A percentile compares a stretch with the other conserved stretches of the same genome.
phyloP scores from a whole-genome alignment of 2,329 filamentous ascomycete genomes.

The Juglanconis oblonga region DNA sequence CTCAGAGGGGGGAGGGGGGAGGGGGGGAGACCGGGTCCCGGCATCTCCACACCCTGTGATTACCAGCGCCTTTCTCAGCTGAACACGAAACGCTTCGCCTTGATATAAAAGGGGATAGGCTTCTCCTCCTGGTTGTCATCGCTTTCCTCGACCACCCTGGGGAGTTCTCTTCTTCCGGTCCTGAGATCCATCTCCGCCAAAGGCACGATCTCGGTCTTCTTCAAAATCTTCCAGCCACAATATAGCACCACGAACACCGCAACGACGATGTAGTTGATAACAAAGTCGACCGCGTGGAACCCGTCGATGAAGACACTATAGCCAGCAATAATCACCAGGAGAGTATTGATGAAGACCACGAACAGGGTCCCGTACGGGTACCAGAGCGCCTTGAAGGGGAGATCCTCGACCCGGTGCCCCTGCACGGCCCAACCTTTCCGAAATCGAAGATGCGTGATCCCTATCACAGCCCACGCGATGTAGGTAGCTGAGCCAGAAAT shows the following conservation, averaged over 20 bases:
- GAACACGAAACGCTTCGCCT: not conserved
- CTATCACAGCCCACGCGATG: constrained; percentile 35
- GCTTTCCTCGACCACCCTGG: not conserved
- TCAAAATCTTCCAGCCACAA: constrained; percentile 42
- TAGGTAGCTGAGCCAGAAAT: constrained; percentile 30
- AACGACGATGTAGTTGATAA: constrained; percentile 53
- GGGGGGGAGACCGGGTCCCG: too few relatives aligned
- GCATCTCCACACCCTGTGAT: not conserved
- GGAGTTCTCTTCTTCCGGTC: constrained; percentile 5
- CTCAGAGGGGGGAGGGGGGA: too few relatives aligned
- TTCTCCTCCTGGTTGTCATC: not conserved
- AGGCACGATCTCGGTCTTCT: constrained; percentile 16
- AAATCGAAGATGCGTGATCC: constrained; percentile 39
- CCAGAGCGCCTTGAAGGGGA: constrained; percentile 46
- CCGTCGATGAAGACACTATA: constrained; percentile 50
- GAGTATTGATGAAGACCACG: constrained; percentile 43
- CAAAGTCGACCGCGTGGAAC: constrained; percentile 47
- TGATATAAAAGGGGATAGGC: constrained; percentile 6
- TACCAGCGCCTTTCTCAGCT: not conserved
- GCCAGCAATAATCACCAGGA: constrained; percentile 50
- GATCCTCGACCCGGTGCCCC: constrained; percentile 32
- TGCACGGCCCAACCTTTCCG: constrained; percentile 34
- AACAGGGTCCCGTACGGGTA: constrained; percentile 52
- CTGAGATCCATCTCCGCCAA: constrained; percentile 4
- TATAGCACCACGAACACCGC: constrained; percentile 46